phyloP scores from a whole-genome alignment of 768 basidiomycete genomes.

The Leccinum uliginosum region DNA sequence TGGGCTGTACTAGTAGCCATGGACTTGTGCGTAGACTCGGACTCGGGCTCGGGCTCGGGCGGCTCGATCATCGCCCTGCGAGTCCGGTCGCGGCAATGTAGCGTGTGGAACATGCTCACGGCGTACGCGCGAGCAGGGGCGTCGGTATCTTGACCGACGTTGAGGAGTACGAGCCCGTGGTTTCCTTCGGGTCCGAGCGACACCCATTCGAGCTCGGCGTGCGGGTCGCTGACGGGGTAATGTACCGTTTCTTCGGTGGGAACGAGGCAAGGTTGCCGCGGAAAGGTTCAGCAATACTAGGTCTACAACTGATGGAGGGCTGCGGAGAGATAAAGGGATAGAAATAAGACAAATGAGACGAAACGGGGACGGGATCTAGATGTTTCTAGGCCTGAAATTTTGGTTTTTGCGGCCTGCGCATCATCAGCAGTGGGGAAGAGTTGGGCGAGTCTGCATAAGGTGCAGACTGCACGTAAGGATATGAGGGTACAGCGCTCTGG shows the following conservation, averaged over 20 bases:
- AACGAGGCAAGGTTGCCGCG: conserved; percentile 16
- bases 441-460: conserved; percentile 34
- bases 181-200: conserved; percentile 19
- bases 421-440: conserved; percentile 48
- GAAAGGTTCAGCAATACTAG: conserved; percentile 10
- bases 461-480: conserved; percentile 36
- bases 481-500: conserved; percentile 31
- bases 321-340: conserved; percentile 2
- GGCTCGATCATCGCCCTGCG: conserved; percentile 19
- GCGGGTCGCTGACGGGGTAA: conserved; percentile 20
- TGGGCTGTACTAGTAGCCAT: no score
- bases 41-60: background rate
- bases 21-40: no score
- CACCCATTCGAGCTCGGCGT: conserved; percentile 23
- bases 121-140: conserved; percentile 30
- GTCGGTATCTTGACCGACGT: conserved; percentile 14
- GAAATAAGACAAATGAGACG: background rate
- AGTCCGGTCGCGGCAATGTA: conserved; percentile 38
- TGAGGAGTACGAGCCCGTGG: conserved; percentile 11
- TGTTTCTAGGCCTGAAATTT: conserved; percentile 31
- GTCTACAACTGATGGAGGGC: conserved; percentile 21
- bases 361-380: conserved; percentile 5
- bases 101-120: conserved; percentile 36
- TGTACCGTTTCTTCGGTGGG: conserved; percentile 21
- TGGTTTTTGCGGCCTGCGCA: conserved; percentile 46